Percentiles rank a stretch among this genome's conserved stretches.
phyloP scores from a whole-genome alignment of 805 yeast genomes.

The Lipomyces yamadae region DNA sequence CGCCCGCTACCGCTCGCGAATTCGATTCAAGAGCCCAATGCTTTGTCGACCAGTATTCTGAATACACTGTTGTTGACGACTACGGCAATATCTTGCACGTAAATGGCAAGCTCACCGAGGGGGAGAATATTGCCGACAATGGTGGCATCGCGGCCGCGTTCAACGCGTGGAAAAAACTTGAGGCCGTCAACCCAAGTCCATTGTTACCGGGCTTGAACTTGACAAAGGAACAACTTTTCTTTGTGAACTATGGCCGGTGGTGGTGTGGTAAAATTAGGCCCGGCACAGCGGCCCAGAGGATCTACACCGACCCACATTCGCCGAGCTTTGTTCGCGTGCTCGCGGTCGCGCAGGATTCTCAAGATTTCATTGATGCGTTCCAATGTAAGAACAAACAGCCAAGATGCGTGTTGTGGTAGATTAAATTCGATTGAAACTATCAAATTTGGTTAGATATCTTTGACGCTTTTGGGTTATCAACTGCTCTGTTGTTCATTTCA shows the following conservation, averaged over 20 bases:
- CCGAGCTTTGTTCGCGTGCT: conserved; percentile 36
- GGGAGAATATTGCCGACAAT: conserved; percentile 38
- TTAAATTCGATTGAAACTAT: neutral
- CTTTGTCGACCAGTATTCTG: conserved; percentile 36
- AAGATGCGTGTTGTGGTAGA: conserved; percentile 51
- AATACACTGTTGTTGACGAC: conserved; percentile 35
- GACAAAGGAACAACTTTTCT: conserved; percentile 36
- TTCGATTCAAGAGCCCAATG: conserved; percentile 36
- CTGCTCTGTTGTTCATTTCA: neutral
- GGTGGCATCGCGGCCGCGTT: conserved; percentile 38
- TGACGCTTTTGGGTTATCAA: neutral
- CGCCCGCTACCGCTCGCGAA: conserved; percentile 29
- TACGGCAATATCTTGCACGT: conserved; percentile 34
- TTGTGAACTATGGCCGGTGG: conserved; percentile 35
- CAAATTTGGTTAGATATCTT: neutral
- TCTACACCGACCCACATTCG: conserved; percentile 37
- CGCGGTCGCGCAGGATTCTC: conserved; percentile 36
- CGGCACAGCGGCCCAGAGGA: conserved; percentile 35
- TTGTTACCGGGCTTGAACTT: conserved; percentile 35
- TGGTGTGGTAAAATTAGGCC: conserved; percentile 38
- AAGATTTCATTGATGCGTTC: conserved; percentile 37
- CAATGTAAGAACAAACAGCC: conserved; percentile 34
- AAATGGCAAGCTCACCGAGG: conserved; percentile 36
- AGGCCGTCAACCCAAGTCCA: conserved; percentile 20
- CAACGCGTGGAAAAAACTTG: conserved; percentile 33